Base-by-base conservation (phyloP, 257 asterid species). In the Leptodermis oblonga region DNA sequence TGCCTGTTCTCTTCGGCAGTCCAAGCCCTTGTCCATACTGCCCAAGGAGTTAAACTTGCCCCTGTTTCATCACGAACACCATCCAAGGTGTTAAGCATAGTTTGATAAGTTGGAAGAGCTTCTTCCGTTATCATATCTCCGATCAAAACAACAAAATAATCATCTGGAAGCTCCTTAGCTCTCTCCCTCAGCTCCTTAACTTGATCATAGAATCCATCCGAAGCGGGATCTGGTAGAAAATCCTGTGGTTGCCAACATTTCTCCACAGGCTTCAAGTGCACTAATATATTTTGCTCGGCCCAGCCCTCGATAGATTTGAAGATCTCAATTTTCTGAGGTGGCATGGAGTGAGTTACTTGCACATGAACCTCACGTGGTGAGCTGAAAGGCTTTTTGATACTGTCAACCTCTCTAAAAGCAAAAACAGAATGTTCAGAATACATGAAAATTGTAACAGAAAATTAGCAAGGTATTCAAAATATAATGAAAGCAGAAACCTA, bases 101-200 rank as follows among this genome's bases (percentile, higher is more conserved):
- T 90, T 71, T 90, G 97, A 71, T 90, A 90, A 0, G 97, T 90
- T 12, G 96, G 96, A 65, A 90, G 92, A 54, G 96, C 96, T 82
- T 90, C 96, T 74, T 90, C 96, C 2, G 97, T 88, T 80, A 90
- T 82, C 97, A 90, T 90, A 62, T 90, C 97, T 55, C 97, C 97
- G 33, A 90, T 86, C 18, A 90, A 78, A 76, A 82, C 91, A 41
- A 90, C 91, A 70, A 87, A 83, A 65, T 90, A 90, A 42, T 90
- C 97, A 23, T 90, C 97, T 4, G 97, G 95, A 49, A 90, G 45
- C 69, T 88, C 97, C 77, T 75, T 90, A 13, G 95, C 88, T 62
- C 91, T 78, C 62, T 82, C 93, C 77, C 95, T 73, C 56, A 90
- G 45, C 74, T 90, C 97, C 77, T 73, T 79, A 58, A 90, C 79